phyloP scores from a whole-genome alignment of 1,139 yeast genomes.

The Blastobotrys apis region DNA sequence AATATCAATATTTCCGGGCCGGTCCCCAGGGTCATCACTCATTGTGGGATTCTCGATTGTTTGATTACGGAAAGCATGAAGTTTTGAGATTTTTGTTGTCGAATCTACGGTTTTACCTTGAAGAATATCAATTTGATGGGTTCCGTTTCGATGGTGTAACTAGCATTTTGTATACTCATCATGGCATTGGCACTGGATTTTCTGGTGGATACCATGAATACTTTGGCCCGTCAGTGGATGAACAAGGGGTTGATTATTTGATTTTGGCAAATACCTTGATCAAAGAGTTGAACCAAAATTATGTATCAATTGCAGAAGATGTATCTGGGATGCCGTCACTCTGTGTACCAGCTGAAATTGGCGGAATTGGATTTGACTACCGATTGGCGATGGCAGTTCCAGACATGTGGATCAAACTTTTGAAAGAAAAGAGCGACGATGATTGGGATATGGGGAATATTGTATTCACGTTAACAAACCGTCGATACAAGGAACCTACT shows the following conservation, averaged over 20 bases:
- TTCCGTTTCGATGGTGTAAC: conserved; percentile 97
- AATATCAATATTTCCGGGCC: conserved; percentile 89
- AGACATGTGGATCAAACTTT: conserved; percentile 95
- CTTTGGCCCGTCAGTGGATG: conserved; percentile 75
- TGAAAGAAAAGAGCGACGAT: conserved; percentile 80
- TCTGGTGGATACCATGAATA: conserved; percentile 93
- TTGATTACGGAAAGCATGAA: conserved; percentile 87
- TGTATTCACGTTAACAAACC: conserved; percentile 75
- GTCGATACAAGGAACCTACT: conserved; percentile 85
- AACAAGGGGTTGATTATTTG: conserved; percentile 79
- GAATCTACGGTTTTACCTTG: conserved; percentile 81
- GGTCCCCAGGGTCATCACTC: conserved; percentile 82
- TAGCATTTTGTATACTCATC: conserved; percentile 85
- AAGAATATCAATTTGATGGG: conserved; percentile 85
- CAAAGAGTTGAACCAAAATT: conserved; percentile 48
- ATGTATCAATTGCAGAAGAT: conserved; percentile 89
- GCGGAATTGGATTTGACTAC: conserved; percentile 93
- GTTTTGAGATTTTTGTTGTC: conserved; percentile 82
- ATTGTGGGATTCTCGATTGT: conserved; percentile 91
- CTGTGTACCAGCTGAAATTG: conserved; percentile 64
- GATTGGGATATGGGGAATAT: conserved; percentile 88
- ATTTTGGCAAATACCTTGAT: conserved; percentile 84
- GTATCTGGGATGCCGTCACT: conserved; percentile 97
- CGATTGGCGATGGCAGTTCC: conserved; percentile 96
- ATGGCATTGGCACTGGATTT: conserved; percentile 84